Evolutionary conservation across 805 yeast genomes (phyloP).

Genomic region (Kluyveromyces aestuarii): DNA sequence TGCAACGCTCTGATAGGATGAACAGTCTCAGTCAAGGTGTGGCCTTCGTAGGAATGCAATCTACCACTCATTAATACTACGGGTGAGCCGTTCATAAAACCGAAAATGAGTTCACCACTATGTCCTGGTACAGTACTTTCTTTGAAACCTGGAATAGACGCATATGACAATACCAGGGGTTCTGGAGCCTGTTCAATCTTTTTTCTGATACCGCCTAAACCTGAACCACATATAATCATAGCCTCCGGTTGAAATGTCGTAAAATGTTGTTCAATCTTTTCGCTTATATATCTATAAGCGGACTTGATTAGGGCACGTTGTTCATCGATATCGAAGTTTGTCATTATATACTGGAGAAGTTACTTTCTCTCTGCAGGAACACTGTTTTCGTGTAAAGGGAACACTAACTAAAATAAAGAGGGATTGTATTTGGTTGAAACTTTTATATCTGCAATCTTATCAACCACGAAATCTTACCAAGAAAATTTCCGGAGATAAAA

Average conservation of each 20-base stretch:
- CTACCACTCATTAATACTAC: conserved; percentile 93
- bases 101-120: conserved; percentile 73
- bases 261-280: conserved; percentile 10
- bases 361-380: too few relatives aligned
- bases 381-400: too few relatives aligned
- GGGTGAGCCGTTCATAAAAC: conserved; percentile 62
- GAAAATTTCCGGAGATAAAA: neutral
- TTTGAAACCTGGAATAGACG: conserved; percentile 70
- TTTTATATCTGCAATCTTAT: neutral
- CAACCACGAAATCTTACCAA: neutral
- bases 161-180: conserved; percentile 48
- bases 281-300: conserved; percentile 11
- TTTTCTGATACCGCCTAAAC: conserved; percentile 77
- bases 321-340: conserved; percentile 9
- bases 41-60: conserved; percentile 88
- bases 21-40: conserved; percentile 69
- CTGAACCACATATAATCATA: conserved; percentile 89
- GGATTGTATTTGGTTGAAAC: too few relatives aligned
- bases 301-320: conserved; percentile 11
- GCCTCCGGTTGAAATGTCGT: conserved; percentile 40
- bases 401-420: too few relatives aligned
- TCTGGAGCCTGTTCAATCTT: conserved; percentile 29
- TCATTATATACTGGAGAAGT: conserved; percentile 2
- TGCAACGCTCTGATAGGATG: conserved; percentile 77
- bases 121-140: conserved; percentile 86